Evolutionary conservation across 352 stramenopile genomes (phyloP), one percentile per base, ranked within the genome.

Genomic region (Pythium rishiriense): DNA sequence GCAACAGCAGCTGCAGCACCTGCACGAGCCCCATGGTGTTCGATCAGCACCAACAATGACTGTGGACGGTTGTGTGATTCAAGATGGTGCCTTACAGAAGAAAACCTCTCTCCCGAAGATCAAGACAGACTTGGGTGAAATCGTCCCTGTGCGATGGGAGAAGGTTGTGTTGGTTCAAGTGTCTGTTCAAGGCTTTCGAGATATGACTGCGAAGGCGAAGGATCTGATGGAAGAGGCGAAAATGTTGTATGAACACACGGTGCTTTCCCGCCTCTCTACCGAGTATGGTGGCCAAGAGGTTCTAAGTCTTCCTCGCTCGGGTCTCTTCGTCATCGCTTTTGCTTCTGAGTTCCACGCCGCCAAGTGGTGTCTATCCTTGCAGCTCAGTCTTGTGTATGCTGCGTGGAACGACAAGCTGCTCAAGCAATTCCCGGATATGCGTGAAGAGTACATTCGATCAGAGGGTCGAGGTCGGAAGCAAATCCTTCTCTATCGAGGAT

Each of bases 201-300:
- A 91, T 19, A 89, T 93, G 79, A 79, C 85, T 66, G 73, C 53
- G 14, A 66, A 92, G 31, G 81, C 83, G 1, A 91, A 93, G 64
- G 85, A 95, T 15, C 63, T 94, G 10, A 93, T 95, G 85, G 87
- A 95, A 57, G 87, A 95, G 43, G 87, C 87, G 15, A 93, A 92
- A 58, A 54, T 91, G 35, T 66, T 95, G 43, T 95, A 95, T 52
- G 87, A 94, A 53, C 87, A 95, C 70, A 95, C 86, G 33, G 86
- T 95, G 52, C 72, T 93, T 7, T 94, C 85, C 49, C 74, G 87
- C n/a, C 66, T 95, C 15, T 75, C 83, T 53, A 91, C 83, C 9
- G 87, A 95, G 60, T 95, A 95, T 62, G 82, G 81, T 25, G 87
- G 87, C 9, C 78, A 93, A 56, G 87, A 95, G 66, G 82, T 94